Evolutionary conservation across 2,329 filamentous ascomycete genomes (phyloP), one percentile per base, ranked within the genome.

Genomic region (Tricladium varicosporioides): DNA sequence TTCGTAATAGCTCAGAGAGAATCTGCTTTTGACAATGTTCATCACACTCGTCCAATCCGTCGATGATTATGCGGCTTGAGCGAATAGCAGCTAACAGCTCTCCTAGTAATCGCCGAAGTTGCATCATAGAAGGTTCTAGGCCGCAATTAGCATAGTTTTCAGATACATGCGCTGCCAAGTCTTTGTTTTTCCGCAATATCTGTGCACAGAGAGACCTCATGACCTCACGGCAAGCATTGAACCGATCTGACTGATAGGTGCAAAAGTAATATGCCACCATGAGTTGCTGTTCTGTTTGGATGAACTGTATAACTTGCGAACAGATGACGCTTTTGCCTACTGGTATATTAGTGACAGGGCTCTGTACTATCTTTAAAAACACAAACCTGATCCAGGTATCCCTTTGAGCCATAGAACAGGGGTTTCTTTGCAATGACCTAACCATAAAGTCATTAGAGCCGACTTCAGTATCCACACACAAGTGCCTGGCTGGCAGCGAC

Each of bases 391-490:
- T 53, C 59, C 59, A 13, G 56, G 59, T 27, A 57, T 59, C 3
- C 59, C 59, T n/a, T 61, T 61, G 8, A 61, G 18, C 59, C 59
- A 61, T 4, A 61, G 43, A 18, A 61, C 15, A 14, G 53, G 46
- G 5, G 57, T 51, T 16, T n/a, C 40, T 48, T 57, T 47, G 1
- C 19, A 48, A 31, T 55, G 53, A 36, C 51, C 50, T 44, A 49
- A 52, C 59, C 59, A 61, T 7, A 42, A 13, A 5, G 49, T 40
- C 16, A 59, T 49, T 7, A 48, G 3, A 5, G 42, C 5, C 15
- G 57, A 54, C 10, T 27, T 15, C 2, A 57, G 36, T 3, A 59
- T 47, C 59, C 59, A 61, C 19, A 54, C 51, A 19, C 56, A 61
- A 11, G 59, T 61, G 1, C 59, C 56, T 7, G 40, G 18, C 14